A percentile compares a stretch with the other conserved stretches of the same genome.
Evolutionary conservation across 768 basidiomycete genomes (phyloP).

Genomic region (Pulveroboletus sp.): DNA sequence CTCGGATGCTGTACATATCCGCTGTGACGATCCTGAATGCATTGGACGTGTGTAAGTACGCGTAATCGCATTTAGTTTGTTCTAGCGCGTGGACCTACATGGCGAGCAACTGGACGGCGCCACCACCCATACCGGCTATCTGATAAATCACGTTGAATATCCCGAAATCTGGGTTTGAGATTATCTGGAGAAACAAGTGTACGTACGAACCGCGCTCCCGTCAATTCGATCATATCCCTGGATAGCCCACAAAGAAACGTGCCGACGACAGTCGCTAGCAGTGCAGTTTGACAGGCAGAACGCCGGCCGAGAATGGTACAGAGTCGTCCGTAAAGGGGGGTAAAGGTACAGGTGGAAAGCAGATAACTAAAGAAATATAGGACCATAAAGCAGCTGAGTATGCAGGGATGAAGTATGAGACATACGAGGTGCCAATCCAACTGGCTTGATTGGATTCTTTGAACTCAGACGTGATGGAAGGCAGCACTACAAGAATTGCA

Average conservation of each 20-base stretch:
- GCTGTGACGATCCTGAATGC: conserved; percentile 19
- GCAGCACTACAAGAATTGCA: too few relatives aligned
- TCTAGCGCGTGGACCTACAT: conserved; percentile 8
- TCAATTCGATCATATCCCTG: conserved; percentile 58
- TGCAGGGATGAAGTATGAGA: background rate
- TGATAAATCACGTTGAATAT: background rate
- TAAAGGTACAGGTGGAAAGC: conserved; percentile 74
- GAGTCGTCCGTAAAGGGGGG: conserved; percentile 73
- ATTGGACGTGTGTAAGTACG: background rate
- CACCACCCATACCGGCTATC: conserved; percentile 22
- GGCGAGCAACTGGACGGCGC: conserved; percentile 18
- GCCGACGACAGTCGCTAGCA: conserved; percentile 55
- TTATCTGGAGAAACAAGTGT: background rate
- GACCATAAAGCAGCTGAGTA: background rate
- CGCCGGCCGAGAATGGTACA: conserved; percentile 69
- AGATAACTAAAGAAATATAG: conserved; percentile 38
- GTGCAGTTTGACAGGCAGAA: conserved; percentile 60
- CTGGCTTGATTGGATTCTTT: conserved; percentile 26
- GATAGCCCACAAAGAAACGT: conserved; percentile 52
- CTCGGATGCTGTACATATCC: conserved; percentile 19
- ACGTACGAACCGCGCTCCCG: conserved; percentile 55
- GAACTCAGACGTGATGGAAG: conserved; percentile 21
- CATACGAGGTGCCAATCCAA: conserved; percentile 25
- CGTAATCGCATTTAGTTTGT: too few relatives aligned
- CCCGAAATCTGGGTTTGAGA: background rate